Percentiles rank a stretch among this genome's conserved stretches.
Evolutionary conservation across 1,284 basidiomycete species (phyloP).

Genomic region (Puccinia horiana): DNA sequence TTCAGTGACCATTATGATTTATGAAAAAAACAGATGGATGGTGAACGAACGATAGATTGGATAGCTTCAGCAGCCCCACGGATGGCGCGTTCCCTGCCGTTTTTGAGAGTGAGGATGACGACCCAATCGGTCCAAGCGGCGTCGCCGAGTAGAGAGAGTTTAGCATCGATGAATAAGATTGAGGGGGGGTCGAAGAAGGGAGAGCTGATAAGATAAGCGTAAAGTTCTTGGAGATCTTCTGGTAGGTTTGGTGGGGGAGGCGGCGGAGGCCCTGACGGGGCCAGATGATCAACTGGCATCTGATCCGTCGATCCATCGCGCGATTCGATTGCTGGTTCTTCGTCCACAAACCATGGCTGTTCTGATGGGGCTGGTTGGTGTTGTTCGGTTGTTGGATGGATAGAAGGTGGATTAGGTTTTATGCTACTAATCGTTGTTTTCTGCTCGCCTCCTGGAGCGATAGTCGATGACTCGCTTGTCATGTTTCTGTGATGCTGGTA

Average conservation of each 20-base stretch:
- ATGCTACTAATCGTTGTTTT: neutral
- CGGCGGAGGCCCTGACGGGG: conserved; percentile 5
- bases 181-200: conserved; percentile 54
- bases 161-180: conserved; percentile 55
- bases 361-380: neutral
- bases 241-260: conserved; percentile 52
- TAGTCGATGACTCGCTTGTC: neutral
- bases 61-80: conserved; percentile 54
- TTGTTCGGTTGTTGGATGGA: neutral
- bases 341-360: conserved; percentile 41
- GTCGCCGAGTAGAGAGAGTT: conserved; percentile 49
- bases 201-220: conserved; percentile 53
- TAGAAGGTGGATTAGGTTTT: neutral
- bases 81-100: conserved; percentile 54
- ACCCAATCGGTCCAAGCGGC: conserved; percentile 56
- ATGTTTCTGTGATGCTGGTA: neutral
- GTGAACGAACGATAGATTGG: conserved; percentile 51
- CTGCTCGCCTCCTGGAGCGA: neutral
- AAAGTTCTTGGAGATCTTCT: conserved; percentile 51
- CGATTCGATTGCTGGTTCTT: neutral
- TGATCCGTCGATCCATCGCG: neutral
- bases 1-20: too few relatives aligned
- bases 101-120: conserved; percentile 52
- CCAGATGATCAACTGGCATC: neutral
- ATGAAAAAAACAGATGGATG: conserved; percentile 49